A percentile compares a stretch with the other conserved stretches of the same genome.
Evolutionary conservation across 805 yeast genomes (phyloP).

Genomic region (Suhomyces faveliae): DNA sequence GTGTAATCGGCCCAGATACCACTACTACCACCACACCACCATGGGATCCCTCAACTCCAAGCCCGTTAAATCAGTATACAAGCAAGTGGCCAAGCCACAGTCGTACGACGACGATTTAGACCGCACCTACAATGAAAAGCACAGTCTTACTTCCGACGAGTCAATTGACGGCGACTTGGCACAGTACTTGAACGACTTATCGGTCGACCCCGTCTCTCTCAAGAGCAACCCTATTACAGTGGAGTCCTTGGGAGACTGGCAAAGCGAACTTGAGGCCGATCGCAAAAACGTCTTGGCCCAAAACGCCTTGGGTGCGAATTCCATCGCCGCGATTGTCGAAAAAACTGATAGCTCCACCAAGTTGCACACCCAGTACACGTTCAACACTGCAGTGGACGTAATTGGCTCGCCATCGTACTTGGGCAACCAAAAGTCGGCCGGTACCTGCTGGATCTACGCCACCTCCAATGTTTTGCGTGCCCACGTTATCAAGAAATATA

Average conservation of each 20-base stretch:
- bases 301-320: slow-evolving; percentile 51
- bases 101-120: background rate
- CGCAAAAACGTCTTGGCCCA: slow-evolving; percentile 53
- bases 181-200: slow-evolving; percentile 15
- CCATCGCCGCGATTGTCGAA: slow-evolving; percentile 43
- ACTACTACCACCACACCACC: background rate
- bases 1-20: too few relatives aligned
- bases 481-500: slow-evolving; percentile 58
- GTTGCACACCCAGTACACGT: slow-evolving; percentile 31
- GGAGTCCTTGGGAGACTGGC: slow-evolving; percentile 36
- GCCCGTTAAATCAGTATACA: slow-evolving; percentile 4
- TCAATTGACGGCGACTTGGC: too few relatives aligned
- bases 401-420: slow-evolving; percentile 36
- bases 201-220: background rate
- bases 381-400: slow-evolving; percentile 35
- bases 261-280: slow-evolving; percentile 40
- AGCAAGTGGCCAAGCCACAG: too few relatives aligned
- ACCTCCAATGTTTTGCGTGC: slow-evolving; percentile 71
- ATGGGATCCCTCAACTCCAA: slow-evolving; percentile 3
- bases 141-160: background rate
- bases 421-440: slow-evolving; percentile 67
- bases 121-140: slow-evolving; percentile 10
- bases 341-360: slow-evolving; percentile 22
- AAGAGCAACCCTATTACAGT: slow-evolving; percentile 19
- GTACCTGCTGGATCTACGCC: slow-evolving; percentile 90